A percentile compares a stretch with the other conserved stretches of the same genome.
Evolutionary conservation across 345 rosid genomes (phyloP).

Genomic region (Eucalyptus marginata): DNA sequence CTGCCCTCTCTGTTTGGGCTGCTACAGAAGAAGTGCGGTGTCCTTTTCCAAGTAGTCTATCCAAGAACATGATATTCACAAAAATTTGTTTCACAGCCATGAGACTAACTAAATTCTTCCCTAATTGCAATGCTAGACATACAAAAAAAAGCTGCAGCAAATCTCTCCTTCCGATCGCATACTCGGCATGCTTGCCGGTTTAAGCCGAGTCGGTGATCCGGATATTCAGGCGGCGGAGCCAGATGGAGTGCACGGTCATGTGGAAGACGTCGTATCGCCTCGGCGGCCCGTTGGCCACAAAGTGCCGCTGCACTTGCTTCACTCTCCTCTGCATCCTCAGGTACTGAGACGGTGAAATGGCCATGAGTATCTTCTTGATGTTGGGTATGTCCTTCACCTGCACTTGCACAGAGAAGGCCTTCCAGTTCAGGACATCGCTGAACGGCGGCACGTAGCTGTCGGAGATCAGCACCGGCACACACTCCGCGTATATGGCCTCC

Average conservation of each 20-base stretch:
- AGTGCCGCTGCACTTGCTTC: constrained; percentile 28
- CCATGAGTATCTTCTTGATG: constrained; percentile 27
- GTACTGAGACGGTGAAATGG: constrained; percentile 8
- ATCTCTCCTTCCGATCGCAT: not conserved
- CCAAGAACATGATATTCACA: not conserved
- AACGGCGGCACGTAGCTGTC: constrained; percentile 38
- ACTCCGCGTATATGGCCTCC: constrained; percentile 56
- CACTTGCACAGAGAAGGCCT: constrained; percentile 37
- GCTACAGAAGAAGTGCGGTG: not conserved
- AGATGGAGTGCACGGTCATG: constrained; percentile 23
- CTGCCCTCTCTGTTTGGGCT: not conserved
- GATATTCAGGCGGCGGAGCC: constrained; percentile 29
- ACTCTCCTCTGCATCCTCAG: constrained; percentile 26
- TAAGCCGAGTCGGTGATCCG: not conserved
- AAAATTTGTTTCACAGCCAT: not conserved
- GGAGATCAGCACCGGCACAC: constrained; percentile 55
- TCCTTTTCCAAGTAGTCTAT: not conserved
- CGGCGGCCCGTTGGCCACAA: constrained; percentile 13
- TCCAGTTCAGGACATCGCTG: constrained; percentile 54
- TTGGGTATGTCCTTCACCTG: constrained; percentile 22
- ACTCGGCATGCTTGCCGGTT: not conserved
- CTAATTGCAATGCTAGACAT: not conserved
- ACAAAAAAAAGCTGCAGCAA: not conserved
- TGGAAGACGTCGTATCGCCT: constrained; percentile 23
- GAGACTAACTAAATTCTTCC: not conserved